Base-by-base conservation (phyloP, 768 basidiomycete species). In the Lyophyllum decastes region DNA sequence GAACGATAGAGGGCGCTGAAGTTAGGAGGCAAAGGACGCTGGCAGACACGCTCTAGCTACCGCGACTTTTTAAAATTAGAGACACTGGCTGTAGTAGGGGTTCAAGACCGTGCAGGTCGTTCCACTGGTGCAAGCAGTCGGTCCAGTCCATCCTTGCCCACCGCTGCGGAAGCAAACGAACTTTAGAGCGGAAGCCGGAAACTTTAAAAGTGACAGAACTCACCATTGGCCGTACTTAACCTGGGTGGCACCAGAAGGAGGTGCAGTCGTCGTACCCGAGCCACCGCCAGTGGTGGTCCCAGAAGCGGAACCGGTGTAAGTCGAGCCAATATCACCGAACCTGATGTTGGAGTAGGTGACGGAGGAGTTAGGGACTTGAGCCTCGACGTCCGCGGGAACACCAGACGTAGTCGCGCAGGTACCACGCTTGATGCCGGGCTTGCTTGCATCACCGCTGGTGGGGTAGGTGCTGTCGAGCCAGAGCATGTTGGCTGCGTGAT, bases 391-490 rank as follows among this genome's bases (percentile, higher is more conserved):
- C 7, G 69, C 58, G 57, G 82, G 81, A 12, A 64, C 17, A 41
- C 40, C 40, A 7, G 40, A 41, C 4, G 40, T 41, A 19, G 40
- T 41, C 2, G 82, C 57, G 71, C 82, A 83, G 45, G 79, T 72
- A 50, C 82, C 82, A 69, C 82, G 82, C n/a, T 41, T 41, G 40
- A 41, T 19, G 70, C 82, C 82, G 40, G 73, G 73, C 43, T 61
- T 45, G 59, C 68, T 68, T 26, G 78, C 63, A 69, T 69, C 71
- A 17, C 60, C 61, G 54, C 63, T 64, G 40, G 66, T 66, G 49
- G 78, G 83, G 74, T 79, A 82, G 76, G 69, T 73, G 64, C 72
- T 70, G 74, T 84, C 82, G 69, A 84, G 80, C 77, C 83, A 85
- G 64, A 82, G 75, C 83, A 85, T 84, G 70, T 77, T 73, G 56